These are phyloP conservation scores for Mycena alexandri DNA, from an alignment of 768 basidiomycete species.

Conservation along the genomic window DNA sequence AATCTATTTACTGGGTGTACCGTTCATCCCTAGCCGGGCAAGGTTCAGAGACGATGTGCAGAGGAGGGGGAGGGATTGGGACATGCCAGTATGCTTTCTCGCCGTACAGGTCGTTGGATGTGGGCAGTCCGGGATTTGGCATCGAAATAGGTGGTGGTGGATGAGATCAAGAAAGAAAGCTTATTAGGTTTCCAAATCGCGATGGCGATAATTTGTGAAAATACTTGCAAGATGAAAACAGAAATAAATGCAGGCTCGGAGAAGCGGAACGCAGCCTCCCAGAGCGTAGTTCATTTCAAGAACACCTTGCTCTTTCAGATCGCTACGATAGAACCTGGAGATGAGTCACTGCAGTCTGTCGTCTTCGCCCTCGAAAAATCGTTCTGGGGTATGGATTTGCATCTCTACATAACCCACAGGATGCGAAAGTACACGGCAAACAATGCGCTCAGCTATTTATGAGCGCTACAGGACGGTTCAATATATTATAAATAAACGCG, in stretches of 20 bases:
- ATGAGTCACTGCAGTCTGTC: no score
- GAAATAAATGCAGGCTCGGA: not conserved
- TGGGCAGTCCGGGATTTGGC: constrained; percentile 53
- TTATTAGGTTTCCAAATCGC: not conserved
- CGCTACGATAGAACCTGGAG: no score
- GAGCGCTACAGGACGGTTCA: not conserved
- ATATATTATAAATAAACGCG: not conserved
- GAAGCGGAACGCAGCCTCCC: no score
- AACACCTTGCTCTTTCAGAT: no score
- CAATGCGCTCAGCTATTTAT: not conserved
- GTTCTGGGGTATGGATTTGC: not conserved
- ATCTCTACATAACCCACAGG: not conserved
- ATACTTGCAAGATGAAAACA: not conserved
- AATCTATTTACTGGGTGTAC: constrained; percentile 68
- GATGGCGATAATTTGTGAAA: not conserved
- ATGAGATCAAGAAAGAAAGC: not conserved
- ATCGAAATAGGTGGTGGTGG: not conserved
- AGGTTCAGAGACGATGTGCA: constrained; percentile 14
- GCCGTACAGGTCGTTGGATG: constrained; percentile 77
- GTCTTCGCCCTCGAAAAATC: no score
- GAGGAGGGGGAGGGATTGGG: not conserved
- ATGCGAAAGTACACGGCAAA: not conserved
- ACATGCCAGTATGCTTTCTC: constrained; percentile 78
- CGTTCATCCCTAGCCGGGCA: constrained; percentile 68
- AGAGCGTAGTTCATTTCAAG: no score